These are phyloP conservation scores for Tolypocladium sp. DNA, from an alignment of 2,329 filamentous ascomycete species.

Conservation along the genomic window DNA sequence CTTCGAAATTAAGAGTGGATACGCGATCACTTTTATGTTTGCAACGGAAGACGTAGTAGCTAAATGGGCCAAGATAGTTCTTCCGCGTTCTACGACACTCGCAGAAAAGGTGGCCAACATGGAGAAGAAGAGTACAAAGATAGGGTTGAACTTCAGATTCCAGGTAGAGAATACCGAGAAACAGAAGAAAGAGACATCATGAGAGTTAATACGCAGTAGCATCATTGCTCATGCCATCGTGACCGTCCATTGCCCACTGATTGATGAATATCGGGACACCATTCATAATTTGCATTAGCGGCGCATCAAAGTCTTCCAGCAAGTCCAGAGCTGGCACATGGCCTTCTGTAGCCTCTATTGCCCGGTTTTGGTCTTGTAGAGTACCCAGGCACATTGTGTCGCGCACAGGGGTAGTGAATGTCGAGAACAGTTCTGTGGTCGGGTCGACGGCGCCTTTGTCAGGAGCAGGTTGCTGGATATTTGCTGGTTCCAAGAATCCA, in stretches of 20 bases:
- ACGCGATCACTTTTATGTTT: background rate
- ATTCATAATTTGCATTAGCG: background rate
- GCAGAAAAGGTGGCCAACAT: background rate
- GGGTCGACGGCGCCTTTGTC: no score
- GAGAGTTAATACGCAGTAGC: background rate
- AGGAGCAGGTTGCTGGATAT: no score
- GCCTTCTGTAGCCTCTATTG: background rate
- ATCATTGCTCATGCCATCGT: background rate
- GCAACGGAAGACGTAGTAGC: background rate
- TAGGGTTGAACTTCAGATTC: background rate
- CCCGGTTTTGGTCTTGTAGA: background rate
- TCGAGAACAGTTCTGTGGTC: background rate
- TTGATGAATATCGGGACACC: background rate
- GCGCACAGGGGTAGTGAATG: background rate
- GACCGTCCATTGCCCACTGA: background rate
- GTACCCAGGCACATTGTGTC: background rate
- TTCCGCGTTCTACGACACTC: background rate
- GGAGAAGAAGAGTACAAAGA: background rate
- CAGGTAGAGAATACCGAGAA: background rate
- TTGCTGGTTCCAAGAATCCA: background rate
- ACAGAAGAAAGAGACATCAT: background rate
- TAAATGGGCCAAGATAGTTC: background rate
- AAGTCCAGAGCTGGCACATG: background rate
- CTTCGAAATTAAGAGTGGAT: background rate
- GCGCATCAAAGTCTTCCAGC: background rate